Conservation (phyloP, 1,139 yeast genomes). For the Magnusiomyces magnusii region DNA sequence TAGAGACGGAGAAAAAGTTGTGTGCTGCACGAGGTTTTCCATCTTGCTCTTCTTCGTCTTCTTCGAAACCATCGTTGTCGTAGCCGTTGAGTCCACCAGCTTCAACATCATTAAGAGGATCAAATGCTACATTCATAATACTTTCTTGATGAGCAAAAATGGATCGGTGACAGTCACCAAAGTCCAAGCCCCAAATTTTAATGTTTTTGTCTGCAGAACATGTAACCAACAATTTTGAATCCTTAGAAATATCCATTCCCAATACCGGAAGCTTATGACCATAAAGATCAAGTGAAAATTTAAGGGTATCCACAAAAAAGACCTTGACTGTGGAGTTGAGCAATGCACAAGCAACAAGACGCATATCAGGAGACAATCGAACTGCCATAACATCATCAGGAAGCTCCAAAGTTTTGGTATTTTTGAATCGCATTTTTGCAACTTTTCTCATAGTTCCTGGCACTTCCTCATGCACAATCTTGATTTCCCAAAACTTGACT, state of each 20-base stretch:
- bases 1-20: constrained; percentile 82
- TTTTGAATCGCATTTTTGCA: constrained; percentile 53
- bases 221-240: constrained; percentile 78
- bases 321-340: constrained; percentile 93
- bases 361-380: constrained; percentile 73
- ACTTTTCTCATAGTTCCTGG: constrained; percentile 58
- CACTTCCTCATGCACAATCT: constrained; percentile 54
- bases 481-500: constrained; percentile 84
- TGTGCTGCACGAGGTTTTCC: constrained; percentile 49
- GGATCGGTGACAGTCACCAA: constrained; percentile 97
- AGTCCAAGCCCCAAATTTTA: constrained; percentile 97
- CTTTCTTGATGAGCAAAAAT: constrained; percentile 96
- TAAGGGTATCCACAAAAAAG: constrained; percentile 76
- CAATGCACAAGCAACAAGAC: constrained; percentile 71
- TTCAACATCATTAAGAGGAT: constrained; percentile 38
- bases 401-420: constrained; percentile 73
- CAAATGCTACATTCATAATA: constrained; percentile 77
- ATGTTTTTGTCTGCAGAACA: constrained; percentile 97
- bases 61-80: constrained; percentile 1
- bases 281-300: constrained; percentile 78
- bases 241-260: constrained; percentile 82
- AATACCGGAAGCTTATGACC: constrained; percentile 89
- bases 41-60: background rate
- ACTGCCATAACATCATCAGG: constrained; percentile 80
- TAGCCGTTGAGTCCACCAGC: background rate